phyloP scores from a whole-genome alignment of 2,329 filamentous ascomycete species.

The Beauveria sp. region DNA sequence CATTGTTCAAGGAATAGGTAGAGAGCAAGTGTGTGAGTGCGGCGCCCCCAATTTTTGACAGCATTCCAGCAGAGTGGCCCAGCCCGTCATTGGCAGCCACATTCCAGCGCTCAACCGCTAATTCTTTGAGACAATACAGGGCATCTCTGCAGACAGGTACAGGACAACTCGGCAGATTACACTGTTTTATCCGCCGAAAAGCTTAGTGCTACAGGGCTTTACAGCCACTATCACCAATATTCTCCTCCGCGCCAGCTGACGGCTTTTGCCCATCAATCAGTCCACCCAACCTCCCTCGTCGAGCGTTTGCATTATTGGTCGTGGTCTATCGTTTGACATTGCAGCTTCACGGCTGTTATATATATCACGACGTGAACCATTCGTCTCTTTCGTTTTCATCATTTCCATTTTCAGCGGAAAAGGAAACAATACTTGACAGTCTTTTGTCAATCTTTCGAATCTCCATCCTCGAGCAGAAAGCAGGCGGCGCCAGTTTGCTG shows the following conservation, averaged over 20 bases:
- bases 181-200: no score
- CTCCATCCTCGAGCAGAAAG: not conserved
- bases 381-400: not conserved
- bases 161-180: not conserved
- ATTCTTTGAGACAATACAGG: not conserved
- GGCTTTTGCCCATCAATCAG: not conserved
- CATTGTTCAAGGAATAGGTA: not conserved
- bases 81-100: not conserved
- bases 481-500: no score
- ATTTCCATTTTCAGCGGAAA: not conserved
- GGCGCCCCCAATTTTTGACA: not conserved
- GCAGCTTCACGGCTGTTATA: not conserved
- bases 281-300: conserved; percentile 2
- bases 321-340: not conserved
- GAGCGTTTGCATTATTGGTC: conserved; percentile 2
- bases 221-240: not conserved
- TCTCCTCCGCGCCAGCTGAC: not conserved
- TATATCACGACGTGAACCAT: not conserved
- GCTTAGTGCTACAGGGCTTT: not conserved
- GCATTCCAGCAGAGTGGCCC: not conserved
- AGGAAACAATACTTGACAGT: not conserved
- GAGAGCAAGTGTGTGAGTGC: not conserved
- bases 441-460: not conserved
- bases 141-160: not conserved
- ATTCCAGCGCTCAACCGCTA: not conserved